A percentile compares a stretch with the other conserved stretches of the same genome.
phyloP scores from a whole-genome alignment of 129 eudicot genomes.

The Helianthus tuberosus region DNA sequence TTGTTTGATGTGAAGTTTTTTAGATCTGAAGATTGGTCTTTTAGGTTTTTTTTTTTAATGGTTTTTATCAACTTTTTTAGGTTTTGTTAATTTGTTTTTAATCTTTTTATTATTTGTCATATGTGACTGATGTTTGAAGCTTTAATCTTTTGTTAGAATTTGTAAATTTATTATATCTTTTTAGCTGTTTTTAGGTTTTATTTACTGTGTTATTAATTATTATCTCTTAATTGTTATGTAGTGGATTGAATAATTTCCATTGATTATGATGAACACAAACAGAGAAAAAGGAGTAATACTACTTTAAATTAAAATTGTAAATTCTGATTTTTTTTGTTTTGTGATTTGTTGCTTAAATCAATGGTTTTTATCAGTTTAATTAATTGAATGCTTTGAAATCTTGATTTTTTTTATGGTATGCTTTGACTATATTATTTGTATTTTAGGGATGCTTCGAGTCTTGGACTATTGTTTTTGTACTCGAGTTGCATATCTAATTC shows the following conservation, averaged over 20 bases:
- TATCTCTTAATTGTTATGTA: neutral
- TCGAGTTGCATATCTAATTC: neutral
- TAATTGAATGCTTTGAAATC: neutral
- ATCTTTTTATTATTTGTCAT: neutral
- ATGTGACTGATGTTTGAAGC: no score
- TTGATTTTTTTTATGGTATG: no score
- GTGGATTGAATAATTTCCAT: no score
- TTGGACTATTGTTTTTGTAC: neutral
- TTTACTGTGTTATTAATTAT: neutral
- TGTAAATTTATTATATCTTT: no score
- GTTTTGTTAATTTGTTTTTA: neutral
- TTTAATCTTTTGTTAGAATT: neutral
- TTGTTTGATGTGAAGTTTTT: conserved; percentile 16
- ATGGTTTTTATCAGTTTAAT: neutral
- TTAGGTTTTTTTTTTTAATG: neutral
- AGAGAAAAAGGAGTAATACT: no score
- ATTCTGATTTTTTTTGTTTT: no score
- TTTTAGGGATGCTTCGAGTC: neutral
- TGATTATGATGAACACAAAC: neutral
- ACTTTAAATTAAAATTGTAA: no score
- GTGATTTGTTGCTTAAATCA: neutral
- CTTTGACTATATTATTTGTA: neutral
- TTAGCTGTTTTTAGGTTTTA: neutral
- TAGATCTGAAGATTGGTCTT: conserved; percentile 27
- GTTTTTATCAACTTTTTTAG: neutral